phyloP scores from a whole-genome alignment of 768 basidiomycete genomes.

The Sarcodon aspratus region DNA sequence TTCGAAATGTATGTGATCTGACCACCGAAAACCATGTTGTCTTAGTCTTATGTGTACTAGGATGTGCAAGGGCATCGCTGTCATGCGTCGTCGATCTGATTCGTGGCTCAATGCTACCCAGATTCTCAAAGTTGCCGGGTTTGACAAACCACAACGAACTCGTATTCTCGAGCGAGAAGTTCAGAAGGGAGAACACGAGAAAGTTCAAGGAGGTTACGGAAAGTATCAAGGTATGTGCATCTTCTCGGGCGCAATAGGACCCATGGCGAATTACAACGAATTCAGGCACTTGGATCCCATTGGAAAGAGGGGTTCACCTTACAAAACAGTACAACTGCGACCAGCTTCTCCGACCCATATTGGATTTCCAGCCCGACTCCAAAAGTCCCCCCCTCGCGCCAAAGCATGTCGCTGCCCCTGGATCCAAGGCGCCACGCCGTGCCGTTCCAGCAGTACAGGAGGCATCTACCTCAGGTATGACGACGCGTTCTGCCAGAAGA shows the following conservation, averaged over 20 bases:
- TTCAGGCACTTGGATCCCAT: slow-evolving; percentile 95
- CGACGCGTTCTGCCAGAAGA: slow-evolving; percentile 53
- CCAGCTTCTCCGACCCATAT: slow-evolving; percentile 74
- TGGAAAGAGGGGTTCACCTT: slow-evolving; percentile 76
- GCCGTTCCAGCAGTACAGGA: slow-evolving; percentile 24
- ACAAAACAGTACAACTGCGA: slow-evolving; percentile 94
- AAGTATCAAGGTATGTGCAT: slow-evolving; percentile 88
- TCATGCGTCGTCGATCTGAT: slow-evolving; percentile 94
- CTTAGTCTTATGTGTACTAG: slow-evolving; percentile 32
- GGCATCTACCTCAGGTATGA: slow-evolving; percentile 19
- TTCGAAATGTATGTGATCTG: slow-evolving; percentile 69
- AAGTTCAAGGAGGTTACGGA: slow-evolving; percentile 98
- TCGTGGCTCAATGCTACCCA: slow-evolving; percentile 99
- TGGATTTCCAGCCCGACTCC: slow-evolving; percentile 84
- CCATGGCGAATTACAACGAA: too few relatives aligned
- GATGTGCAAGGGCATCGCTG: slow-evolving; percentile 93
- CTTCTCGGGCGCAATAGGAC: background rate
- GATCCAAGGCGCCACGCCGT: slow-evolving; percentile 33
- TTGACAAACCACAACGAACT: slow-evolving; percentile 97
- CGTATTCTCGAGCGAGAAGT: slow-evolving; percentile 96
- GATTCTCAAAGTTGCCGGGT: slow-evolving; percentile 97
- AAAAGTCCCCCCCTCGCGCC: slow-evolving; percentile 93
- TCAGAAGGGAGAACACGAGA: slow-evolving; percentile 98
- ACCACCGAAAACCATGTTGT: slow-evolving; percentile 7
- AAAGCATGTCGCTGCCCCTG: slow-evolving; percentile 79